phyloP scores from a whole-genome alignment of 2,329 filamentous ascomycete genomes.

The Ophiostoma montium region DNA sequence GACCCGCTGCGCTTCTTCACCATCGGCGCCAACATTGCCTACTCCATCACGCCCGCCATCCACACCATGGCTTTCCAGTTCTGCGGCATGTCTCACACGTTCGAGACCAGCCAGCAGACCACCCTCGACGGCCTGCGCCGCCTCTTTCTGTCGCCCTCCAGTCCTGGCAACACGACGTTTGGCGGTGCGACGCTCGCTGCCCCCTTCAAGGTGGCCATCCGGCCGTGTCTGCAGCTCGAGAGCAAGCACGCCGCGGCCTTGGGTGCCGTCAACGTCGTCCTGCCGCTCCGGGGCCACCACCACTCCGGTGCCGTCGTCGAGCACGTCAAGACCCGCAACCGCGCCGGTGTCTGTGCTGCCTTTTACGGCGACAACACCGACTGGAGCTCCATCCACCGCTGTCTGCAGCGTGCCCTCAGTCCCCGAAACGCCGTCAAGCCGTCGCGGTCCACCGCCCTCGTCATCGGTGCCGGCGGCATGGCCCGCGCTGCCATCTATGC shows the following conservation, averaged over 20 bases:
- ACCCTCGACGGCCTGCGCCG: conserved; percentile 47
- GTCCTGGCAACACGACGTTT: conserved; percentile 29
- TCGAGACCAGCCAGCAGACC: conserved; percentile 43
- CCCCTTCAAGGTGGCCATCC: conserved; percentile 57
- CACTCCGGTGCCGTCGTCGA: conserved; percentile 23
- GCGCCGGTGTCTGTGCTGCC: conserved; percentile 43
- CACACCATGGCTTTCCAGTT: conserved; percentile 53
- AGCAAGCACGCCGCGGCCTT: conserved; percentile 57
- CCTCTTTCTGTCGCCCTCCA: conserved; percentile 36
- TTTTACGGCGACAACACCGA: conserved; percentile 44
- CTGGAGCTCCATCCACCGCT: conserved; percentile 30
- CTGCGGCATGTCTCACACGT: conserved; percentile 54
- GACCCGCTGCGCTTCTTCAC: conserved; percentile 56
- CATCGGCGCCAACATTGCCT: conserved; percentile 52
- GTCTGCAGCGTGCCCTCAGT: conserved; percentile 54
- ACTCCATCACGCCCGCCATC: conserved; percentile 60
- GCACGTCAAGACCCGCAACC: conserved; percentile 44
- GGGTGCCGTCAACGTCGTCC: conserved; percentile 57
- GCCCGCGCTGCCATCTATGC: conserved; percentile 61
- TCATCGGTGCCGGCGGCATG: conserved; percentile 56
- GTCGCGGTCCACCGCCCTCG: conserved; percentile 36
- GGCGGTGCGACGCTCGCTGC: conserved; percentile 54
- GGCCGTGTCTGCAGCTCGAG: conserved; percentile 48
- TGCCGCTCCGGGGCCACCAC: conserved; percentile 43
- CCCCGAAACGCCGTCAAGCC: conserved; percentile 48